phyloP scores from a whole-genome alignment of 352 stramenopile genomes.

The Blastocystis sp. region DNA sequence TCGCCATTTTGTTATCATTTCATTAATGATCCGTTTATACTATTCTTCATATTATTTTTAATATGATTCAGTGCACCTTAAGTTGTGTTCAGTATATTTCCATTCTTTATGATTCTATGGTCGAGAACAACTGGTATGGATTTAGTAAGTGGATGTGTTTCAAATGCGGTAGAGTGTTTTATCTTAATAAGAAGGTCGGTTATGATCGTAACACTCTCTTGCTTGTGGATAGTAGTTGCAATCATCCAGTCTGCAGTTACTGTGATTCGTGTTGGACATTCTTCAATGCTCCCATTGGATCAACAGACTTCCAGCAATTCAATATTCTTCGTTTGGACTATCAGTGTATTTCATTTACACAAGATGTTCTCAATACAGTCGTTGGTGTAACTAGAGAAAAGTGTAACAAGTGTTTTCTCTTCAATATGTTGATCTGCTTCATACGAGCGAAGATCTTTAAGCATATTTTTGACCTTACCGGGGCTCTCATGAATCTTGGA shows the following conservation, averaged over 20 bases:
- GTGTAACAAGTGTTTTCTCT: constrained; percentile 18
- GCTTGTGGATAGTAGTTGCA: neutral
- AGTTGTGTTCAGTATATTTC: neutral
- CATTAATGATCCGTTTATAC: too few relatives aligned
- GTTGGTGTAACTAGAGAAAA: neutral
- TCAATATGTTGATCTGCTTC: neutral
- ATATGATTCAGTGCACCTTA: neutral
- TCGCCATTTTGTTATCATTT: too few relatives aligned
- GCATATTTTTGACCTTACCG: neutral
- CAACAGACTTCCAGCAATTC: constrained; percentile 3
- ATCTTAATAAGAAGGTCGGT: neutral
- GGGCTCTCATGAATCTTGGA: constrained; percentile 11
- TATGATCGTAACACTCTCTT: neutral
- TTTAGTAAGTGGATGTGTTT: constrained; percentile 14
- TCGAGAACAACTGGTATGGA: neutral
- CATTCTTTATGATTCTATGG: constrained; percentile 7
- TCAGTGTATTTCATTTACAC: neutral
- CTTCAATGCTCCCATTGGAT: neutral
- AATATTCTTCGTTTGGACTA: neutral
- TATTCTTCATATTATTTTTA: neutral
- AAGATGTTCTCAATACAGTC: neutral
- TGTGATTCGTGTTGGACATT: neutral
- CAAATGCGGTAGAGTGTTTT: neutral
- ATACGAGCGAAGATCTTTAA: neutral
- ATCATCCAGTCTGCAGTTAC: neutral